phyloP scores from a whole-genome alignment of 2,329 filamentous ascomycete genomes.

The Aspergillus sp. region DNA sequence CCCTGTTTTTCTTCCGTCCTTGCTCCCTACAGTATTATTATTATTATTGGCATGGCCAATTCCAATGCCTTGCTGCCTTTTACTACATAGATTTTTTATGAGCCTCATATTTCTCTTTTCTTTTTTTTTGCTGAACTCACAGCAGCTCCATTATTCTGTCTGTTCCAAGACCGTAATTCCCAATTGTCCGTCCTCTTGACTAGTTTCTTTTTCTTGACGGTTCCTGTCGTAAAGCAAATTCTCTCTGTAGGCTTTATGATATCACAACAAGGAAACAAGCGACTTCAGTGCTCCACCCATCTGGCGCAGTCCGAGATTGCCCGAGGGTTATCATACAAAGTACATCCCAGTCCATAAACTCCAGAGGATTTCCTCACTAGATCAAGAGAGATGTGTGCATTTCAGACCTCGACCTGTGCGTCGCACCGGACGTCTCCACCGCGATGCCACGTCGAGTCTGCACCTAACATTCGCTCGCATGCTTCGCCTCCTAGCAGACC shows the following conservation, averaged over 20 bases:
- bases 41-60: no score
- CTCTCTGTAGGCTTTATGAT: conserved; percentile 16
- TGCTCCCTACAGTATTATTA: no score
- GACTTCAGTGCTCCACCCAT: conserved; percentile 21
- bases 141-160: not conserved
- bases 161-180: not conserved
- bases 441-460: conserved; percentile 8
- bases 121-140: no score
- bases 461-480: conserved; percentile 2
- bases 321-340: conserved; percentile 36
- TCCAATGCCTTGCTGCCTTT: no score
- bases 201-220: not conserved
- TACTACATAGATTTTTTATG: no score
- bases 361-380: conserved; percentile 24
- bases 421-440: conserved; percentile 1
- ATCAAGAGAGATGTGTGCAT: conserved; percentile 15
- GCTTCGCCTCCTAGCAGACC: not conserved
- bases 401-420: not conserved
- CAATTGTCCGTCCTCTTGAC: not conserved
- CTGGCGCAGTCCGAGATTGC: conserved; percentile 22
- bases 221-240: not conserved
- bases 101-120: no score
- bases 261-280: conserved; percentile 23
- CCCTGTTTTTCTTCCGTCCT: no score
- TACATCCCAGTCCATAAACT: conserved; percentile 33